Conservation (phyloP, 768 basidiomycete species). For the Amyloporia xantha region DNA sequence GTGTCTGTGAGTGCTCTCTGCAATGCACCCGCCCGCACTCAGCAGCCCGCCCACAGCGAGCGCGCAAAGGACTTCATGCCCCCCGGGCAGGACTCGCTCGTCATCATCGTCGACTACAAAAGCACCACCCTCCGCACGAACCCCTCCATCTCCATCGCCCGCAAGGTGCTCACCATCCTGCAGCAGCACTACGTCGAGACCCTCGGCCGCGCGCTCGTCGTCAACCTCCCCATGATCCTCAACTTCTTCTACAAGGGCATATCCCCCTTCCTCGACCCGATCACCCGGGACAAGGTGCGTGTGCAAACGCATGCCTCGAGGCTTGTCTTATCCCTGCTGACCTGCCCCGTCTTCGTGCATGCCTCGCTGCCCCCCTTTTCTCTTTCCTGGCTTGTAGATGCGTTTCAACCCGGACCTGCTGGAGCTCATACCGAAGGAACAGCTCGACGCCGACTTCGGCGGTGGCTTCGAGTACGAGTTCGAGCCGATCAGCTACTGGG, state of each 20-base stretch:
- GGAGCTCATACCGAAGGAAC: conserved; percentile 66
- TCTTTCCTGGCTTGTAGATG: too few species aligned
- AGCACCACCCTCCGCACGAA: conserved; percentile 76
- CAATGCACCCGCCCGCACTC: background rate
- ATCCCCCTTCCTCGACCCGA: conserved; percentile 79
- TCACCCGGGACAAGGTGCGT: conserved; percentile 77
- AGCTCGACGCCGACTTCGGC: conserved; percentile 80
- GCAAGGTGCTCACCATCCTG: conserved; percentile 72
- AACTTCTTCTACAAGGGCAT: conserved; percentile 81
- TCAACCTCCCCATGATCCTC: conserved; percentile 71
- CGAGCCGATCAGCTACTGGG: conserved; percentile 72
- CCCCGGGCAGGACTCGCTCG: conserved; percentile 72
- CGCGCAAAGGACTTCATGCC: conserved; percentile 89
- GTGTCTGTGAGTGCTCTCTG: conserved; percentile 55
- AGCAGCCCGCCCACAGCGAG: conserved; percentile 41
- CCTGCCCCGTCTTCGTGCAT: background rate
- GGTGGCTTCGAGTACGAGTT: conserved; percentile 71
- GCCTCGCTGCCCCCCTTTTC: background rate
- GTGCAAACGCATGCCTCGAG: background rate
- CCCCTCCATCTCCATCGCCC: conserved; percentile 74
- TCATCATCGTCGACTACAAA: conserved; percentile 83
- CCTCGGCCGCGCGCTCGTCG: conserved; percentile 76
- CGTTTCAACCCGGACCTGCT: conserved; percentile 80
- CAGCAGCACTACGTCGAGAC: conserved; percentile 90
- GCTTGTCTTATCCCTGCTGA: too few species aligned